These are phyloP conservation scores for Sclerotinia trifoliorum DNA, from an alignment of 2,329 filamentous ascomycete species.

Conservation along the genomic window DNA sequence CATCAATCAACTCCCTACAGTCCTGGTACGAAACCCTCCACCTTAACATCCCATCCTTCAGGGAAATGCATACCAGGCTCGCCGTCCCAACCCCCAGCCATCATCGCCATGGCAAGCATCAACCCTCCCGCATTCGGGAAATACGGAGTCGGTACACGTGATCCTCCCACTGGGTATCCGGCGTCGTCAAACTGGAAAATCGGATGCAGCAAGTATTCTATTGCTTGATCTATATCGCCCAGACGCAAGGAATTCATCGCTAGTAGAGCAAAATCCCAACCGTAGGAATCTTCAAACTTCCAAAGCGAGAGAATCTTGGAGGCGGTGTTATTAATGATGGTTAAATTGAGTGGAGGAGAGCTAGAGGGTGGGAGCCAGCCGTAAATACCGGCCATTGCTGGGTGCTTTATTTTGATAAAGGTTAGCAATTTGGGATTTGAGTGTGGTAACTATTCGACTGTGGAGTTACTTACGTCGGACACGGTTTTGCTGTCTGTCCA, in stretches of 20 bases:
- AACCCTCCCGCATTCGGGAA: conserved; percentile 53
- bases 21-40: conserved; percentile 50
- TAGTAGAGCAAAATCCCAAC: conserved; percentile 49
- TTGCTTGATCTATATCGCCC: conserved; percentile 45
- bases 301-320: conserved; percentile 44
- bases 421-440: background rate
- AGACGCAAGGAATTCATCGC: conserved; percentile 48
- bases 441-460: background rate
- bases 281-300: conserved; percentile 45
- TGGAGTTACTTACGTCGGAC: background rate
- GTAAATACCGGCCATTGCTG: conserved; percentile 47
- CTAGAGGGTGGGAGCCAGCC: conserved; percentile 45
- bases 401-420: conserved; percentile 43
- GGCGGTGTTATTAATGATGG: conserved; percentile 42
- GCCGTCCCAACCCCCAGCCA: conserved; percentile 56
- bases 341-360: conserved; percentile 41
- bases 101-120: conserved; percentile 54
- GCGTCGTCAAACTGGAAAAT: conserved; percentile 56
- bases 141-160: conserved; percentile 56
- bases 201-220: conserved; percentile 47
- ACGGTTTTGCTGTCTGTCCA: conserved; percentile 40
- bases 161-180: conserved; percentile 53
- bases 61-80: conserved; percentile 49
- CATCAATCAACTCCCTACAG: conserved; percentile 60
- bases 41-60: conserved; percentile 48